Conservation (phyloP, 192 early-diverging fungal genomes). For the Umbelopsis ramanniana region DNA sequence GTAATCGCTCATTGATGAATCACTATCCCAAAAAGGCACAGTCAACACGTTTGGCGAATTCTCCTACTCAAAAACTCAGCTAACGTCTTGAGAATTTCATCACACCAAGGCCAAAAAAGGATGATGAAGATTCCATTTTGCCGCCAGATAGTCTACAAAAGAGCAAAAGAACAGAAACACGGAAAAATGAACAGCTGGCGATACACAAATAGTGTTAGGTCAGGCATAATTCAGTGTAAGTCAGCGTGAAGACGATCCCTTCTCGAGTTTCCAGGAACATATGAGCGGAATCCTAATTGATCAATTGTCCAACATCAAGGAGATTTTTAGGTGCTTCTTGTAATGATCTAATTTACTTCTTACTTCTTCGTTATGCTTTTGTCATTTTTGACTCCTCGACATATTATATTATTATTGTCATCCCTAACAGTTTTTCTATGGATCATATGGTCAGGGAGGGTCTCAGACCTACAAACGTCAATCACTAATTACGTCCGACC, state of each 20-base stretch:
- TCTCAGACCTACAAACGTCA: neutral
- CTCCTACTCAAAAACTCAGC: too few relatives aligned
- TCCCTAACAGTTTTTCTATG: neutral
- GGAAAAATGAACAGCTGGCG: too few relatives aligned
- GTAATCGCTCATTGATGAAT: too few relatives aligned
- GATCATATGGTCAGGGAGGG: conserved; percentile 18
- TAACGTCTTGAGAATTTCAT: too few relatives aligned
- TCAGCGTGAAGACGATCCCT: neutral
- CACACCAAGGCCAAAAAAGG: too few relatives aligned
- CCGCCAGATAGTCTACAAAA: too few relatives aligned
- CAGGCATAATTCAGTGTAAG: too few relatives aligned
- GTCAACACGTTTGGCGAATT: too few relatives aligned
- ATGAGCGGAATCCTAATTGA: conserved; percentile 5
- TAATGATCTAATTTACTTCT: neutral
- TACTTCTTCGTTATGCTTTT: neutral
- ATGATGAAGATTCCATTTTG: too few relatives aligned
- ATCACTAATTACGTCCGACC: neutral
- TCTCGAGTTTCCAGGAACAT: conserved; percentile 12
- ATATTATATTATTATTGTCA: conserved; percentile 5
- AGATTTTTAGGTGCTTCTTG: neutral
- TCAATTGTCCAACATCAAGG: neutral
- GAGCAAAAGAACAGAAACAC: too few relatives aligned
- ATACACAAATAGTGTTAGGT: too few relatives aligned
- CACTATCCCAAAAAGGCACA: too few relatives aligned
- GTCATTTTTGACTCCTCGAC: neutral